phyloP scores from a whole-genome alignment of 768 basidiomycete genomes.

The Lactarius tabidus region DNA sequence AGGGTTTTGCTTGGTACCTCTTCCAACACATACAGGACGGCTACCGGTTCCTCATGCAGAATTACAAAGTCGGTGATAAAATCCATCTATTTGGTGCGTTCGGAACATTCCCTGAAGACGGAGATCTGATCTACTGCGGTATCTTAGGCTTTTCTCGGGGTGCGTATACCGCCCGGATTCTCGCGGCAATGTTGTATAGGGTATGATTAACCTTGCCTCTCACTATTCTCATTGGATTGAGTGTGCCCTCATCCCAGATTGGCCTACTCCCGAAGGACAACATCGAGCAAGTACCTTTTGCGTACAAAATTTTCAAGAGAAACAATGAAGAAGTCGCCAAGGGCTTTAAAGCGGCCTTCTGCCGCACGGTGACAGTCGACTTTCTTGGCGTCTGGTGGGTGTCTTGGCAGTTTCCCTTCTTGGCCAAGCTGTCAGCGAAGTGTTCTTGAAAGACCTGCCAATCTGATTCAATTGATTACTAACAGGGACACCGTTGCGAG shows the following conservation, averaged over 20 bases:
- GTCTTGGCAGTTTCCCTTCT: too few relatives aligned
- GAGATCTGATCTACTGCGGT: neutral
- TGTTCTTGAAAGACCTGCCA: neutral
- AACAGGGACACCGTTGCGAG: conserved; percentile 80
- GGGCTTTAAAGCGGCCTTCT: conserved; percentile 73
- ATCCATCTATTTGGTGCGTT: conserved; percentile 65
- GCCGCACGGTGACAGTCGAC: conserved; percentile 59
- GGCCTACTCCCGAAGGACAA: conserved; percentile 70
- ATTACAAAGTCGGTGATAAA: conserved; percentile 66
- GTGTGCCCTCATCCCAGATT: conserved; percentile 39
- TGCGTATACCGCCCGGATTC: conserved; percentile 61
- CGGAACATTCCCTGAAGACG: conserved; percentile 6
- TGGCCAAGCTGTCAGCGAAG: neutral
- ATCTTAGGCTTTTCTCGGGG: conserved; percentile 70
- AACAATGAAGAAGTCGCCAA: conserved; percentile 48
- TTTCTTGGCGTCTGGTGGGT: conserved; percentile 76
- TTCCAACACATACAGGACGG: conserved; percentile 70
- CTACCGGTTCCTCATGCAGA: conserved; percentile 76
- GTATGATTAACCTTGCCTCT: too few relatives aligned
- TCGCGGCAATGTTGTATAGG: conserved; percentile 75
- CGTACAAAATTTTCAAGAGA: conserved; percentile 66
- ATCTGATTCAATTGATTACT: neutral
- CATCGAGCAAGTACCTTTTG: conserved; percentile 64
- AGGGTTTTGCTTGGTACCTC: conserved; percentile 74
- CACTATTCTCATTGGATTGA: too few relatives aligned